Conservation (phyloP, 768 basidiomycete species). For the Gautieria morchelliformis region DNA sequence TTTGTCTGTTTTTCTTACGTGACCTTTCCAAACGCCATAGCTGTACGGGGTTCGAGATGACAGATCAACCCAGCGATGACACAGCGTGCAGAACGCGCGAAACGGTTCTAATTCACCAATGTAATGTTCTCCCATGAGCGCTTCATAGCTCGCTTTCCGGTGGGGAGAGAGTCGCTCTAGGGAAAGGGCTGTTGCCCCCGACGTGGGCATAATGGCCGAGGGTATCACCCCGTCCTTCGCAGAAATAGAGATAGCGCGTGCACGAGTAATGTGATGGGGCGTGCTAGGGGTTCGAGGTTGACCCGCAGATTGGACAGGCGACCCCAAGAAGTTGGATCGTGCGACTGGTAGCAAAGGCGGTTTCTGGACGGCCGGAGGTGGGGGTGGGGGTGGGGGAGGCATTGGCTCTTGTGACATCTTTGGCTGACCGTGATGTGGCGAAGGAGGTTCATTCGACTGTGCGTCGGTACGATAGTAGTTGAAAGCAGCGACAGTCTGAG, state of each 20-base stretch:
- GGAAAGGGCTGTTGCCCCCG: not conserved
- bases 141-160: constrained; percentile 2
- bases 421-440: too few relatives aligned
- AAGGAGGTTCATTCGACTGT: too few relatives aligned
- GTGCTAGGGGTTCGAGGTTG: not conserved
- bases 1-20: constrained; percentile 1
- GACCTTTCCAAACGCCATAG: constrained; percentile 8
- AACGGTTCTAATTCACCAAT: constrained; percentile 57
- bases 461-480: too few relatives aligned
- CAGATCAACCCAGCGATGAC: constrained; percentile 2
- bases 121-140: not conserved
- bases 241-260: too few relatives aligned
- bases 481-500: too few relatives aligned
- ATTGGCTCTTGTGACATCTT: not conserved
- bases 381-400: not conserved
- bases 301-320: not conserved
- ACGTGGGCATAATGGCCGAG: not conserved
- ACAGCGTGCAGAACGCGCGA: constrained; percentile 5
- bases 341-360: not conserved
- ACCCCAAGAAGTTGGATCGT: not conserved
- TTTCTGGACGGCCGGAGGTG: not conserved
- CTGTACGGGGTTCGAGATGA: constrained; percentile 4
- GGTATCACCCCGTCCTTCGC: not conserved
- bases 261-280: too few relatives aligned
- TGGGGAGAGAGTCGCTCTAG: constrained; percentile 1